These are phyloP conservation scores for Jaltomata sinuosa DNA, from an alignment of 257 asterid genomes.

Conservation along the genomic window DNA sequence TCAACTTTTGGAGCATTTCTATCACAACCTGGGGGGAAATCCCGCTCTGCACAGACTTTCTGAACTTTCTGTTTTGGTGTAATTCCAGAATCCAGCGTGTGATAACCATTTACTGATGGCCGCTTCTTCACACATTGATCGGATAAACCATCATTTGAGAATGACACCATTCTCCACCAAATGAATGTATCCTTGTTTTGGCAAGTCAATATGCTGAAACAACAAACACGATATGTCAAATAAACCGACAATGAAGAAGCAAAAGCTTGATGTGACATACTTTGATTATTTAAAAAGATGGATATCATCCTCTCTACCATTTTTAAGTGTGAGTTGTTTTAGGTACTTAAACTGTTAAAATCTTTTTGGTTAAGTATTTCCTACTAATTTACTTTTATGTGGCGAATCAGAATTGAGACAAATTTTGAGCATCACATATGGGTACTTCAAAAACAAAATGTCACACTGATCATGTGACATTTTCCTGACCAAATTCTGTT, in stretches of 20 bases:
- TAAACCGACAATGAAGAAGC: not conserved
- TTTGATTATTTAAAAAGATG: not conserved
- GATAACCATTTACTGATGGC: constrained; percentile 31
- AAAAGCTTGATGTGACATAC: not conserved
- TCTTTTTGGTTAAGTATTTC: not conserved
- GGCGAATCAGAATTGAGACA: no score
- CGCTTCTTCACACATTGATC: constrained; percentile 33
- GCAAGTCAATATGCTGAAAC: constrained; percentile 1
- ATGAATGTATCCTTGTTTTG: not conserved
- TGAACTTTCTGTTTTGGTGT: constrained; percentile 48
- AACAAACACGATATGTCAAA: not conserved
- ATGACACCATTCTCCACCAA: constrained; percentile 33
- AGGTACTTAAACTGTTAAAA: not conserved
- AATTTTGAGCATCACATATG: no score
- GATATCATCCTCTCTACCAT: not conserved
- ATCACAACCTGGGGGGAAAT: constrained; percentile 64
- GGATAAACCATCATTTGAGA: constrained; percentile 32
- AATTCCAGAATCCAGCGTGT: not conserved
- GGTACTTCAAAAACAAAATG: no score
- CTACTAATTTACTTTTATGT: no score
- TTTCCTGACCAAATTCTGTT: not conserved
- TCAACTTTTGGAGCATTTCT: constrained; percentile 13
- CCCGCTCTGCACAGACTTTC: constrained; percentile 47
- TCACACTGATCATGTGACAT: no score
- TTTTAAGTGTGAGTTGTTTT: not conserved